Percentiles rank a stretch among this genome's conserved stretches.
Evolutionary conservation across 495 filamentous ascomycete species (phyloP).

Genomic region (Filosporella fistucella): DNA sequence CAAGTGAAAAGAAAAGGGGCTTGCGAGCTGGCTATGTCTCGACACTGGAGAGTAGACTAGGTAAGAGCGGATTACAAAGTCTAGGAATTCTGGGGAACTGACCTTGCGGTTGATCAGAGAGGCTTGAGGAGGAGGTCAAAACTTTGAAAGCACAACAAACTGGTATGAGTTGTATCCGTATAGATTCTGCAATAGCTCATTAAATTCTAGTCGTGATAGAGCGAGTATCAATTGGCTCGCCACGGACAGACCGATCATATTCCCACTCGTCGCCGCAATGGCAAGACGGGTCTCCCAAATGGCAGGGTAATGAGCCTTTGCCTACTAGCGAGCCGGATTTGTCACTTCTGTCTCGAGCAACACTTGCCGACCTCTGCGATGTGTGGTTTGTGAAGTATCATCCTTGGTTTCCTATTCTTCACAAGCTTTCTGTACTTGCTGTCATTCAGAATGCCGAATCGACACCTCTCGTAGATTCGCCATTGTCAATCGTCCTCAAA

Average conservation of each 20-base stretch:
- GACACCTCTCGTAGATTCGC: not conserved
- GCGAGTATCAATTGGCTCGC: not conserved
- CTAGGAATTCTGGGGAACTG: not conserved
- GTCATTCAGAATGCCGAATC: slow-evolving; percentile 13
- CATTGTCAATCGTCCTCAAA: not conserved
- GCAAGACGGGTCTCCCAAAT: not conserved
- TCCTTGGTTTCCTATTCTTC: slow-evolving; percentile 32
- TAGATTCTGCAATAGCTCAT: not conserved
- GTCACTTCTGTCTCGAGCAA: not conserved
- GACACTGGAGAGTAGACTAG: not conserved
- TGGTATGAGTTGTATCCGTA: not conserved
- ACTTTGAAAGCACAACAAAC: not conserved
- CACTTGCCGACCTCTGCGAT: slow-evolving; percentile 22
- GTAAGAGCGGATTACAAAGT: not conserved
- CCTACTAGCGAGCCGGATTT: not conserved
- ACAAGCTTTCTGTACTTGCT: slow-evolving; percentile 24
- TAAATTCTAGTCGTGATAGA: not conserved
- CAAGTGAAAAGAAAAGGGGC: not conserved
- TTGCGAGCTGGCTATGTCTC: not conserved
- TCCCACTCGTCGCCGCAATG: not conserved
- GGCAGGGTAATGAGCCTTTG: not conserved
- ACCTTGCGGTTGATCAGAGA: not conserved
- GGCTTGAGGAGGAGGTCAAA: not conserved
- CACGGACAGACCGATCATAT: not conserved
- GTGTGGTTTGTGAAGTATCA: slow-evolving; percentile 31